phyloP scores from a whole-genome alignment of 202 grass and related monocot species.

The Bolboschoenoplectus hybrid region DNA sequence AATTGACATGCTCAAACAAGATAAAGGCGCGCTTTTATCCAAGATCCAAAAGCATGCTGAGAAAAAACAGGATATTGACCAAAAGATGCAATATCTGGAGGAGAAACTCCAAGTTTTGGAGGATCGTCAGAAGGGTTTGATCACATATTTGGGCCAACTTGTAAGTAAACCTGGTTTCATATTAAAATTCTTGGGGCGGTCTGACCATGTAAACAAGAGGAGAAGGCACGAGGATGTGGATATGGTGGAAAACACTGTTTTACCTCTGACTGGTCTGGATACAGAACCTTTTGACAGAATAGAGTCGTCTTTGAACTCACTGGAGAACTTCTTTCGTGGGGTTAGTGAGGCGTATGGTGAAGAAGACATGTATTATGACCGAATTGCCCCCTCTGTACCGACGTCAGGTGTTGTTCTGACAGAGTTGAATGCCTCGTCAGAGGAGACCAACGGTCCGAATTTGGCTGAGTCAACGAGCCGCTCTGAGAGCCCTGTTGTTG shows the following conservation, averaged over 20 bases:
- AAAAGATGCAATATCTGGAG: conserved; percentile 77
- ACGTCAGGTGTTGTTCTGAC: conserved; percentile 60
- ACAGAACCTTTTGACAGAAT: conserved; percentile 81
- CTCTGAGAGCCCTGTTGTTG: conserved; percentile 57
- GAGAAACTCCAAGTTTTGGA: conserved; percentile 66
- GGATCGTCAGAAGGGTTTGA: conserved; percentile 55
- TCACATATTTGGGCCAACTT: conserved; percentile 61
- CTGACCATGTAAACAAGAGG: conserved; percentile 70
- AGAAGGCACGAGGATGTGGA: conserved; percentile 62
- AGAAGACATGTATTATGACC: conserved; percentile 62
- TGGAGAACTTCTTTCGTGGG: conserved; percentile 83
- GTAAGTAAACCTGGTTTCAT: conserved; percentile 59
- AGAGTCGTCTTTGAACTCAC: conserved; percentile 83
- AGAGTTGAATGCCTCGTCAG: conserved; percentile 64
- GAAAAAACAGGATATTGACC: conserved; percentile 61
- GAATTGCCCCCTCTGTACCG: conserved; percentile 43
- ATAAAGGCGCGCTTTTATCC: conserved; percentile 54
- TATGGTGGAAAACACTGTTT: conserved; percentile 45
- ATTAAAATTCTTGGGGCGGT: conserved; percentile 52
- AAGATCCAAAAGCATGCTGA: conserved; percentile 70
- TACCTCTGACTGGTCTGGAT: conserved; percentile 45
- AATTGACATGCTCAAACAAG: conserved; percentile 69
- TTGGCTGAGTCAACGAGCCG: conserved; percentile 68
- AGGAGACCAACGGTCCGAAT: conserved; percentile 55
- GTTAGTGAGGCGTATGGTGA: conserved; percentile 61